These are phyloP conservation scores for Salpingoeca rosetta DNA, from an alignment of 78 protist species.

Conservation along the genomic window DNA sequence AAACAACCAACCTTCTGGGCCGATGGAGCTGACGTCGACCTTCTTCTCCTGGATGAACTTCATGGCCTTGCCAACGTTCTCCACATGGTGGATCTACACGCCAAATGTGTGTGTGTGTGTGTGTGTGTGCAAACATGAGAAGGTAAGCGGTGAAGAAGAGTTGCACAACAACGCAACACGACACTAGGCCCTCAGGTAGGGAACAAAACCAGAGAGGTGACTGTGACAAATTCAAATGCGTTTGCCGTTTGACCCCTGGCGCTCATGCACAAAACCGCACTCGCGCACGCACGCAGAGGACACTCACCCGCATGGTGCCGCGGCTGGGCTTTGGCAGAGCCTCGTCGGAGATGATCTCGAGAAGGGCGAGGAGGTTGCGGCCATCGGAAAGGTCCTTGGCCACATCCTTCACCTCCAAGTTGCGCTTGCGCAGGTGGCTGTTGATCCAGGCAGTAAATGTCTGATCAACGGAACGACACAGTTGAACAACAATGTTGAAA, in stretches of 20 bases:
- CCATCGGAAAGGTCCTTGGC: slow-evolving; percentile 62
- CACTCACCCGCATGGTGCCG: slow-evolving; percentile 42
- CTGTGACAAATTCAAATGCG: slow-evolving; percentile 3
- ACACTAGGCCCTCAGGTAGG: slow-evolving; percentile 21
- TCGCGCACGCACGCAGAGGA: no score
- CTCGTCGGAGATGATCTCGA: slow-evolving; percentile 66
- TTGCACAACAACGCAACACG: background rate
- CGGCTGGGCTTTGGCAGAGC: slow-evolving; percentile 25
- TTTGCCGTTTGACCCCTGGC: background rate
- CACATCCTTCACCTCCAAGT: slow-evolving; percentile 56
- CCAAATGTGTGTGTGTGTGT: no score
- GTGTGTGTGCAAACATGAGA: background rate
- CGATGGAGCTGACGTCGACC: background rate
- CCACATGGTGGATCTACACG: background rate
- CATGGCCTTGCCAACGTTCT: slow-evolving; percentile 34
- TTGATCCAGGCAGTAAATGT: slow-evolving; percentile 80
- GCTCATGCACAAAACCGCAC: background rate
- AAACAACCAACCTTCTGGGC: background rate
- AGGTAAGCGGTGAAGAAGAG: background rate
- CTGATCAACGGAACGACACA: no score
- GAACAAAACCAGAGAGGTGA: slow-evolving; percentile 1
- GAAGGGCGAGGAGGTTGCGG: slow-evolving; percentile 47
- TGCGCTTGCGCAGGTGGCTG: slow-evolving; percentile 52
- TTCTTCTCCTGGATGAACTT: slow-evolving; percentile 20
- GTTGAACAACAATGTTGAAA: no score